A percentile compares a stretch with the other conserved stretches of the same genome.
Evolutionary conservation across 1,284 basidiomycete genomes (phyloP).

Genomic region (Tilletia horrida): DNA sequence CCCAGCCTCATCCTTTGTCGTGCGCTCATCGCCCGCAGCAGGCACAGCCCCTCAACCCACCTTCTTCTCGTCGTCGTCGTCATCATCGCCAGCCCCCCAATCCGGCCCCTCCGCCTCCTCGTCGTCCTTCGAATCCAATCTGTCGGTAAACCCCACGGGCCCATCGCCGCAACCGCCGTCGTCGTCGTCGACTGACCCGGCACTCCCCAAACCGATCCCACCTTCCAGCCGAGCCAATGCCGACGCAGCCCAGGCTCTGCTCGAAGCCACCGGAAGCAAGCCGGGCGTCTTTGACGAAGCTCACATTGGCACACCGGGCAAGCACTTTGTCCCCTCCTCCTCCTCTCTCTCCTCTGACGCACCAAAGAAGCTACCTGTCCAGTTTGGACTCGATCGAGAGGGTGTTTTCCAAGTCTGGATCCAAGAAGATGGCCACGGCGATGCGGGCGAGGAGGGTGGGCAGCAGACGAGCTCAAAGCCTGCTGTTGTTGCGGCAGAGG

Average conservation of each 20-base stretch:
- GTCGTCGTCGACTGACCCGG: neutral
- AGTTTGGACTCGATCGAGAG: conserved; percentile 43
- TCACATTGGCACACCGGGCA: conserved; percentile 37
- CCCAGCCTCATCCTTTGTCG: conserved; percentile 49
- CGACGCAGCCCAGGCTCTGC: conserved; percentile 45
- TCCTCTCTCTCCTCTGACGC: conserved; percentile 20
- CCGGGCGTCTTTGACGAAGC: conserved; percentile 46
- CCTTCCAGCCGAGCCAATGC: conserved; percentile 52
- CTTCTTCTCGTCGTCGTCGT: neutral
- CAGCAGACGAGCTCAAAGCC: too few species aligned
- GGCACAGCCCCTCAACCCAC: neutral
- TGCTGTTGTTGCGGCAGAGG: neutral
- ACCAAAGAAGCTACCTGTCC: conserved; percentile 19
- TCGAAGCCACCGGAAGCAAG: conserved; percentile 50
- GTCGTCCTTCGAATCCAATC: neutral
- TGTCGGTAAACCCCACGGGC: neutral
- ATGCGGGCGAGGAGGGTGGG: neutral
- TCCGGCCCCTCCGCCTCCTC: neutral
- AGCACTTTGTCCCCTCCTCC: conserved; percentile 24
- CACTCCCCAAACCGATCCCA: conserved; percentile 45
- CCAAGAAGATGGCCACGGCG: conserved; percentile 21
- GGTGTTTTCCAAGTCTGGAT: conserved; percentile 51
- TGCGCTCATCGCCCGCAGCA: conserved; percentile 21
- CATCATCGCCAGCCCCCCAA: neutral
- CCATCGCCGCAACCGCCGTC: neutral